Evolutionary conservation across 306 rosid genomes (phyloP).

Genomic region (Medicago truncatula): MtrunA17r5.0-ANR NC_053047.1:30841001-30841500

Average conservation of each 20-base stretch:
- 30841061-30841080: conserved; percentile 96
- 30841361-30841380: conserved; percentile 77
- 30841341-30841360: conserved; percentile 85
- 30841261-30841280: conserved; percentile 76
- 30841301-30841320: conserved; percentile 84
- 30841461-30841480: conserved; percentile 85
- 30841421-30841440: conserved; percentile 96
- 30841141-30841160: conserved; percentile 70
- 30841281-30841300: conserved; percentile 91
- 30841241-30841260: conserved; percentile 81
- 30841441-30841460: conserved; percentile 86
- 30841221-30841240: conserved; percentile 99
- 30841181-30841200: conserved; percentile 94
- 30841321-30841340: conserved; percentile 81
- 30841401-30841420: conserved; percentile 87
- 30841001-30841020: conserved; percentile 69
- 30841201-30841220: conserved; percentile 89
- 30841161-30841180: conserved; percentile 94
- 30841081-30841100: conserved; percentile 94
- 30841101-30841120: conserved; percentile 91
- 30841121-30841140: conserved; percentile 67
- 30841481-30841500: conserved; percentile 83
- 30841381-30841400: conserved; percentile 96
- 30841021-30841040: conserved; percentile 93
- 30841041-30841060: conserved; percentile 95